These are phyloP conservation scores for Haemoproteus tartakovskyi DNA, from an alignment of 169 alveolate species.

Conservation along the genomic window DNA sequence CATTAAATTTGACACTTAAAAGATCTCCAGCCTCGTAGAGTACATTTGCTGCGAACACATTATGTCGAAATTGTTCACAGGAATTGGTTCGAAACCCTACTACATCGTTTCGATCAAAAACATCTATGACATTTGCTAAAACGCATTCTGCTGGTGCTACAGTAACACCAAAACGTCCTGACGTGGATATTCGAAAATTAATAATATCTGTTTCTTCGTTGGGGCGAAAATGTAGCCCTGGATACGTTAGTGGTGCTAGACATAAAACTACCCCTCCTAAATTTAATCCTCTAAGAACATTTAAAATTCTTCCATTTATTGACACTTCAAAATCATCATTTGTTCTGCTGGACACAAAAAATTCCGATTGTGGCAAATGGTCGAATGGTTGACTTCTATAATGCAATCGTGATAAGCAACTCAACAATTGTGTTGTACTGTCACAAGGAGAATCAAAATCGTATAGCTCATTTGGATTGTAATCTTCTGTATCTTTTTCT, in stretches of 20 bases:
- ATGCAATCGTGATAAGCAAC: slow-evolving; percentile 34
- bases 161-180: slow-evolving; percentile 89
- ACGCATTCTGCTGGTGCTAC: slow-evolving; percentile 90
- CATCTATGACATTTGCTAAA: slow-evolving; percentile 81
- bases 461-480: no score
- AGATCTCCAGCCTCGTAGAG: slow-evolving; percentile 80
- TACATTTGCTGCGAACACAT: slow-evolving; percentile 83
- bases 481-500: no score
- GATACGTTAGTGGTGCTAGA: slow-evolving; percentile 84
- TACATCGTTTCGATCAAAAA: slow-evolving; percentile 88
- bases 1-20: slow-evolving; percentile 78
- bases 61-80: slow-evolving; percentile 76
- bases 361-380: slow-evolving; percentile 75
- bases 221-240: slow-evolving; percentile 71
- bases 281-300: slow-evolving; percentile 75
- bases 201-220: slow-evolving; percentile 74
- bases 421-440: slow-evolving; percentile 43
- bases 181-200: slow-evolving; percentile 79
- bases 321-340: slow-evolving; percentile 80
- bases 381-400: slow-evolving; percentile 72
- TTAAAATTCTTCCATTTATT: slow-evolving; percentile 73
- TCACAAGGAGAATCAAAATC: slow-evolving; percentile 45
- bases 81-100: slow-evolving; percentile 85
- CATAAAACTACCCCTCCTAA: slow-evolving; percentile 89
- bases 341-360: slow-evolving; percentile 76